Evolutionary conservation across 1,284 basidiomycete genomes (phyloP), one percentile per base, ranked within the genome.

Genomic region (Fomes fomentarius): DNA sequence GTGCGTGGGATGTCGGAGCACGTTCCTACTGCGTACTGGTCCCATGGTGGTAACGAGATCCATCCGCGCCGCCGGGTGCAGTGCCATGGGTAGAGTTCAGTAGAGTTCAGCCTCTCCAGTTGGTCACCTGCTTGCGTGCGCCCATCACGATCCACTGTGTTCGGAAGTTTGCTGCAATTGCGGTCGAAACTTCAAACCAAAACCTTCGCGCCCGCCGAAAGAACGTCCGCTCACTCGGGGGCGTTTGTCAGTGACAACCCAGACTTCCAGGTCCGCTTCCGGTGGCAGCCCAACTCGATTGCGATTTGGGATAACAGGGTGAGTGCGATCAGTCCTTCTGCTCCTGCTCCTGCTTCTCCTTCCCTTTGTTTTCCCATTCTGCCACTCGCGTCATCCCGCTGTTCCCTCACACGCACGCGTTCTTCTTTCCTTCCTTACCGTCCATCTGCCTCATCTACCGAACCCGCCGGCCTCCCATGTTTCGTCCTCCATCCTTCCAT

Each of bases 231-330:
- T 57, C 47, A 51, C 49, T 45, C n/a, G 40, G 43, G 38, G 35
- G 44, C 25, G 39, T 40, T 54, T 53, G 34, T 54, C 62, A 75
- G 76, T 47, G 78, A 82, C 62, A 89, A 85, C 67, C 79, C 82
- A 10, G 87, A 90, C 66, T 83, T 83, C 70, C 87, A 89, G 61
- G 84, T 87, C 37, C 82, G 86, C 53, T 88, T 87, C 78, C 80
- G 76, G 56, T 90, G 87, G 88, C 78, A 84, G 65, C 74, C 75
- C 25, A 83, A 88, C 67, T 83, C 84, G 22, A 73, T 90, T 52
- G 87, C 85, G 19, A 72, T 90, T 65, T 90, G 87, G 87, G 87
- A 89, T 63, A 89, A 89, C 69, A 77, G 87, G 68, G 84, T 85
- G 63, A 56, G 80, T 67, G 26, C 22, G 30, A n/a, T 11, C 10